Percentiles rank a stretch among this genome's conserved stretches.
Conservation (phyloP, 176 grass and related monocot species). For the Phoenix roebelenii region DNA sequence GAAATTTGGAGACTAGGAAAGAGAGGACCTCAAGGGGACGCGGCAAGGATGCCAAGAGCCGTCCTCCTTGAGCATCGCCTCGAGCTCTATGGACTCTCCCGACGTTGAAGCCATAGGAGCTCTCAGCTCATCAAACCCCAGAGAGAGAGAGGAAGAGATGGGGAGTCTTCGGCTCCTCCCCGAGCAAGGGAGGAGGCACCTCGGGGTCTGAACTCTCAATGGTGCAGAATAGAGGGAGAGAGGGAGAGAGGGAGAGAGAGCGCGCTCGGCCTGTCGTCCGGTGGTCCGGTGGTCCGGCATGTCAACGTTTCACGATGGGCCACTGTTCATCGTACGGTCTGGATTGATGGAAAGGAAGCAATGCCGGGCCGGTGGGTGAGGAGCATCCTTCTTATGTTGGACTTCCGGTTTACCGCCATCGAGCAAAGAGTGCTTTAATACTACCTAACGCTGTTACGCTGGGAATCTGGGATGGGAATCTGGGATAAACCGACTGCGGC, state of each 20-base stretch:
- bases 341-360: neutral
- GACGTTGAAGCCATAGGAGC: constrained; percentile 8
- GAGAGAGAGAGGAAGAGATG: neutral
- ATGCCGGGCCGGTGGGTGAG: too few relatives aligned
- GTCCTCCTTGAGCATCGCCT: constrained; percentile 28
- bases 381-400: neutral
- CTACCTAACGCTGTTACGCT: too few relatives aligned
- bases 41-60: constrained; percentile 36
- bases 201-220: too few relatives aligned
- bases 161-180: neutral
- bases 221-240: too few relatives aligned
- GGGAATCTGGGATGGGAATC: too few relatives aligned
- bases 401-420: neutral
- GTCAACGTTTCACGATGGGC: too few relatives aligned
- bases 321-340: neutral
- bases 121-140: neutral
- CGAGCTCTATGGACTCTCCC: constrained; percentile 23
- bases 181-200: too few relatives aligned
- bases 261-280: too few relatives aligned
- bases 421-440: neutral
- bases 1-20: too few relatives aligned
- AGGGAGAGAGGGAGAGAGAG: too few relatives aligned
- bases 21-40: constrained; percentile 27
- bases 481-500: too few relatives aligned
- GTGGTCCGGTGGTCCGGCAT: too few relatives aligned